Percentiles rank a stretch among this genome's conserved stretches.
Evolutionary conservation across 2,329 filamentous ascomycete genomes (phyloP).

Genomic region (Rhynchosporium secalis): DNA sequence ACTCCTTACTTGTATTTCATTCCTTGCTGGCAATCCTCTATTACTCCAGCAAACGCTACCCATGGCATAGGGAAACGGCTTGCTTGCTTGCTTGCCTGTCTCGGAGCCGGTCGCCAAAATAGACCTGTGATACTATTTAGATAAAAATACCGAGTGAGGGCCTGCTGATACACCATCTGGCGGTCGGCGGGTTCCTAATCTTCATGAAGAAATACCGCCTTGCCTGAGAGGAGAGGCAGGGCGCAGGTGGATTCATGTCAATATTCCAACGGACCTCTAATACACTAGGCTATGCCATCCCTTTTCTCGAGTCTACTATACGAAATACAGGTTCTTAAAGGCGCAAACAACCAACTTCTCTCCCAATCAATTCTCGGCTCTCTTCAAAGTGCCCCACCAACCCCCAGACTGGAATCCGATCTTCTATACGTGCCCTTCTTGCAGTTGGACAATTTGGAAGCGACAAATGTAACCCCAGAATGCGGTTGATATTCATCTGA

Average conservation of each 20-base stretch:
- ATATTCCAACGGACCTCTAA: no score
- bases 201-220: not conserved
- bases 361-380: not conserved
- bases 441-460: not conserved
- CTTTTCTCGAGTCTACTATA: not conserved
- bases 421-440: slow-evolving; percentile 3
- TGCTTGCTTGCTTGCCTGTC: not conserved
- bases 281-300: not conserved
- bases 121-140: not conserved
- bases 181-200: no score
- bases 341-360: not conserved
- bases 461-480: slow-evolving; percentile 4
- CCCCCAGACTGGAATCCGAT: not conserved
- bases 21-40: slow-evolving; percentile 7
- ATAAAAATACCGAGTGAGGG: not conserved
- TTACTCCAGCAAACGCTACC: not conserved
- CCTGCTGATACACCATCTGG: not conserved
- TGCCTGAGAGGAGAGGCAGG: slow-evolving; percentile 1
- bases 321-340: no score
- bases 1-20: not conserved
- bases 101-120: slow-evolving; percentile 1
- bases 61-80: slow-evolving; percentile 1
- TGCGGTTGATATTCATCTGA: not conserved
- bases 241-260: not conserved
- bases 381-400: slow-evolving; percentile 3